Evolutionary conservation across 179 eudicot genomes (phyloP).

Genomic region (Spergularia azorica): DNA sequence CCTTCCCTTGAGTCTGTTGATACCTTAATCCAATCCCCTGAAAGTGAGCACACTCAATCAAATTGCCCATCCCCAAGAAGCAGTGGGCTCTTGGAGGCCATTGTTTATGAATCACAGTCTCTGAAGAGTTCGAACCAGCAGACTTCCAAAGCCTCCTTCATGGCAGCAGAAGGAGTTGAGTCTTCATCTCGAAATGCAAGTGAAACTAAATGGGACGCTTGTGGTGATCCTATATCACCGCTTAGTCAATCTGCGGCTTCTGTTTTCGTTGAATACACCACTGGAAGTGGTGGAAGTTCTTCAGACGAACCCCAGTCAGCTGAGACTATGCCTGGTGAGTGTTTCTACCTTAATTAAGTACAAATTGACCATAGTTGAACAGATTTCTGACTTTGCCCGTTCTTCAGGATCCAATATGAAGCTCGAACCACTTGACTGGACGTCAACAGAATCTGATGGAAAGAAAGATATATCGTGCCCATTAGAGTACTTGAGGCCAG

Average conservation of each 20-base stretch:
- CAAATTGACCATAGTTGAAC: not conserved
- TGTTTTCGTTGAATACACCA: conserved; percentile 51
- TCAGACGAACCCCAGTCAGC: conserved; percentile 51
- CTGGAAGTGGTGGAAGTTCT: conserved; percentile 55
- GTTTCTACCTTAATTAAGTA: not conserved
- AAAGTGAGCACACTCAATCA: conserved; percentile 54
- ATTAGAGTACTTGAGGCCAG: conserved; percentile 55
- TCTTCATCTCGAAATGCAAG: conserved; percentile 37
- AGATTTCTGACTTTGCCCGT: not conserved
- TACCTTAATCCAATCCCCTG: conserved; percentile 54
- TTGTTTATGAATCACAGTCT: conserved; percentile 57
- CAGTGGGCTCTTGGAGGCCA: conserved; percentile 73
- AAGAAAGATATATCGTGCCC: conserved; percentile 40
- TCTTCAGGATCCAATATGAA: conserved; percentile 44
- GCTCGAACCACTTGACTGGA: conserved; percentile 39
- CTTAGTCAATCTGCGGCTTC: conserved; percentile 66
- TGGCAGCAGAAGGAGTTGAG: conserved; percentile 39
- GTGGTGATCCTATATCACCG: conserved; percentile 68
- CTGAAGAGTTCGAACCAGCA: conserved; percentile 36
- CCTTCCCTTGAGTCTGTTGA: conserved; percentile 69
- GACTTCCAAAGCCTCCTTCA: conserved; percentile 33
- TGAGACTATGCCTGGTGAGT: conserved; percentile 53
- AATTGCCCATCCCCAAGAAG: conserved; percentile 59
- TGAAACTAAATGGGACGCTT: conserved; percentile 50
- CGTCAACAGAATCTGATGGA: conserved; percentile 26